These are phyloP conservation scores for Podaxis mareebaensis DNA, from an alignment of 768 basidiomycete species.

Conservation along the genomic window DNA sequence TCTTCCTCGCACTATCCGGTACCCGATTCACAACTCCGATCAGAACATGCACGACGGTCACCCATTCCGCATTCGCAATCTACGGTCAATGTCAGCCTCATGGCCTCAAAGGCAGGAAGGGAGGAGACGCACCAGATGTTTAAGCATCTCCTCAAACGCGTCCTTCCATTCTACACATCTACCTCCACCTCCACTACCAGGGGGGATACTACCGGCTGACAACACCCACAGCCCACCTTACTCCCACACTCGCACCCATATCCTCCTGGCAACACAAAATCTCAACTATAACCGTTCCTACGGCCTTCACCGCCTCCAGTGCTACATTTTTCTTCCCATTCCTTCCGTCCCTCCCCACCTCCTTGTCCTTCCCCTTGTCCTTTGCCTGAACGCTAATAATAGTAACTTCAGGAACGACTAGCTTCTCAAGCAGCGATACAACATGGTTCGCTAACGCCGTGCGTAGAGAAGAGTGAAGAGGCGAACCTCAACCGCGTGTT, in stretches of 20 bases:
- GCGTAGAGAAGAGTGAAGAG: too few species aligned
- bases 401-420: conserved; percentile 47
- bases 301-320: conserved; percentile 36
- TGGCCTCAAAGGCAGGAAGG: neutral
- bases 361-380: conserved; percentile 19
- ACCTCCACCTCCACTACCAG: neutral
- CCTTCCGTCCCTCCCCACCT: neutral
- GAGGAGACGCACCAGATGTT: conserved; percentile 22
- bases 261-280: conserved; percentile 22
- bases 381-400: conserved; percentile 25
- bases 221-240: conserved; percentile 22
- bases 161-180: conserved; percentile 21
- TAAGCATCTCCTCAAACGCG: conserved; percentile 24
- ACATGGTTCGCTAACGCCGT: conserved; percentile 31
- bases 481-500: too few species aligned
- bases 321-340: conserved; percentile 5
- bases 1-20: too few species aligned
- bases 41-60: neutral
- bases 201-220: conserved; percentile 24
- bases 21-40: too few species aligned
- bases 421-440: conserved; percentile 40
- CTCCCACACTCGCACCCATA: neutral
- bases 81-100: neutral
- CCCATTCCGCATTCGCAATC: conserved; percentile 9
- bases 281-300: conserved; percentile 46